Evolutionary conservation across 805 yeast genomes (phyloP), one percentile per base, ranked within the genome.

Genomic region (Blastobotrys parvus): DNA sequence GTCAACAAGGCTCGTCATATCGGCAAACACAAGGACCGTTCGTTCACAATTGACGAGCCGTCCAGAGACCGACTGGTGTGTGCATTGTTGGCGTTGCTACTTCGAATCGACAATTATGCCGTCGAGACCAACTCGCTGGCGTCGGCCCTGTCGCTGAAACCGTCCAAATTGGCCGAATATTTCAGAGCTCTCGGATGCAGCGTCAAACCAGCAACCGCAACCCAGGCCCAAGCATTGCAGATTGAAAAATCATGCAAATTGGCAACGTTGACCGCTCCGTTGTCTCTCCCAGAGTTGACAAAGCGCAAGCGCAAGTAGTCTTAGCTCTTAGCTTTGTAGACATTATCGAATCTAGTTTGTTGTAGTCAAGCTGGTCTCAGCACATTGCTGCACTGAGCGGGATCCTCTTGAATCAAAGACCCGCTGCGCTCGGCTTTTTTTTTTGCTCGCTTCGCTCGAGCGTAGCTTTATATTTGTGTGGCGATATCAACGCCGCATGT

Each of bases 1-100:
- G 74, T 80, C 22, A 57, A 73, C 23, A 75, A 74, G 54, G 71
- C 85, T 5, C 45, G 55, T 11, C 73, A 70, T 41, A 73, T 77
- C 49, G 94, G 92, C 45, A 79, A 76, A 61, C 67, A 83, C n/a
- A 82, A 80, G 58, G 87, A 81, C 49, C 75, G 80, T 53, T 72
- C 81, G n/a, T 90, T 75, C 60, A 69, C 75, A 48, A 75, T 92
- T 47, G 97, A 92, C 58, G 96, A 97, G 33, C 81, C 77, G 54
- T 76, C 78, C 57, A 95, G 87, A 62, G 95, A 87, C 64, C 87
- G 82, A 64, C 69, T 92, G 39, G 68, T 92, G 51, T 83, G 95
- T 63, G 82, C 77, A 63, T 68, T 88, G 38, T 67, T 92, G 47
- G 83, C 82, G 4, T 64, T 82, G 33, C 70, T 83, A 32, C 67